Base-by-base conservation (phyloP, 257 asterid species). In the Penstemon newberryi region DNA sequence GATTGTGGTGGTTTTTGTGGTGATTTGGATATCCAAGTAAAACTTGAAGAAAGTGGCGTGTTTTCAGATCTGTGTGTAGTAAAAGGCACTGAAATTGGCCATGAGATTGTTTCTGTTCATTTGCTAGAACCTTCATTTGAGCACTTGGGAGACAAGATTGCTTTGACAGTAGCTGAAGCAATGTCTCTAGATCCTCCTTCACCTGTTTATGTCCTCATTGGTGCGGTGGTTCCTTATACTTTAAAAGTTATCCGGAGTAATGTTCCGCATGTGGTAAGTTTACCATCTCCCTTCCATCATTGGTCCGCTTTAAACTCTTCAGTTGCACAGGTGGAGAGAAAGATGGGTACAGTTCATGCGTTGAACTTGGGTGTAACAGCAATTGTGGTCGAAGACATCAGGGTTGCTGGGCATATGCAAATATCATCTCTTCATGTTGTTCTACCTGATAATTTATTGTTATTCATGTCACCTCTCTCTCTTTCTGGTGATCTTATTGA, bases 1-100 rank as follows among this genome's bases (percentile, higher is more conserved):
- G 98, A 92, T 74, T 89, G 96, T 78, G 85, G 96, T 63, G 98
- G 98, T 41, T 83, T 89, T 53, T 87, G 87, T 42, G 98, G 98
- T 65, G 98, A 92, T 81, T 84, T 89, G 59, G 95, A 88, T 73
- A 82, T 90, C 70, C 97, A 90, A 77, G 80, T 80, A 78, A 90
- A 81, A 69, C 89, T 92, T 52, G 98, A 92, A 81, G 89, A 92
- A 53, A 81, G 89, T 77, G 95, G 91, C 70, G 96, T 82, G 4
- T 92, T 80, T 80, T 87, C 98, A 5, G 98, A 92, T 69, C 74
- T 92, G 61, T 92, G 70, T 80, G 87, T 85, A 8, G 98, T 89
- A 64, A 87, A 86, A 72, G 98, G 98, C 61, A 77, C 83, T 71
- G 96, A 85, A 77, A 89, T 89, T 40, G 98, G 98, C 59, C 98